Evolutionary conservation across 192 early-diverging fungal species (phyloP).

Genomic region (Backusella sp.): DNA sequence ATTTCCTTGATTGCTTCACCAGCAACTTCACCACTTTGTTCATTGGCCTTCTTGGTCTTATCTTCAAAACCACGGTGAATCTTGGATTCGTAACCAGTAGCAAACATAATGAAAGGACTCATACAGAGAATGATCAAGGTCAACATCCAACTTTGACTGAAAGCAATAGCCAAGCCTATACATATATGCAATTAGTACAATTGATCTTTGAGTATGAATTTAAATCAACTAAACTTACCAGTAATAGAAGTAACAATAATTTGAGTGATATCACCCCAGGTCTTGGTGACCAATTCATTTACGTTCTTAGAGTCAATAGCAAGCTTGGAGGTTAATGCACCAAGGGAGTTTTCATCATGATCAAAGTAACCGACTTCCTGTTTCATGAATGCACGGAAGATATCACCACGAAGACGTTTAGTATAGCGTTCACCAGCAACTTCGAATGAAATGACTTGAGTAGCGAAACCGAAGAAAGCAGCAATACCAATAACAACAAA

Average conservation of each 20-base stretch:
- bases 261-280: conserved; percentile 34
- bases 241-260: conserved; percentile 35
- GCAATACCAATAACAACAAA: conserved; percentile 59
- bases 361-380: conserved; percentile 93
- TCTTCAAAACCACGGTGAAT: conserved; percentile 57
- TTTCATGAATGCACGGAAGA: conserved; percentile 70
- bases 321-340: conserved; percentile 77
- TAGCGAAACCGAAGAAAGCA: conserved; percentile 56
- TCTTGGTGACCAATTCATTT: conserved; percentile 54
- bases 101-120: conserved; percentile 58
- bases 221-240: conserved; percentile 23
- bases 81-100: conserved; percentile 54
- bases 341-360: conserved; percentile 65
- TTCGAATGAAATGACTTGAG: conserved; percentile 60
- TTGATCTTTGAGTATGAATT: conserved; percentile 11
- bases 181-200: too few relatives aligned
- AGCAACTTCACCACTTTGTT: conserved; percentile 76
- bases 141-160: conserved; percentile 75
- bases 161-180: conserved; percentile 54
- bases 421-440: conserved; percentile 68
- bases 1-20: conserved; percentile 83
- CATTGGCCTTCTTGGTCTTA: conserved; percentile 74
- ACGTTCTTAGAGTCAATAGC: conserved; percentile 70
- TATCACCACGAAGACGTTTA: conserved; percentile 55
- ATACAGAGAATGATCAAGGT: conserved; percentile 72